A percentile compares a stretch with the other conserved stretches of the same genome.
Conservation (phyloP, 352 stramenopile species). For the Globisporangium okanoganense region DNA sequence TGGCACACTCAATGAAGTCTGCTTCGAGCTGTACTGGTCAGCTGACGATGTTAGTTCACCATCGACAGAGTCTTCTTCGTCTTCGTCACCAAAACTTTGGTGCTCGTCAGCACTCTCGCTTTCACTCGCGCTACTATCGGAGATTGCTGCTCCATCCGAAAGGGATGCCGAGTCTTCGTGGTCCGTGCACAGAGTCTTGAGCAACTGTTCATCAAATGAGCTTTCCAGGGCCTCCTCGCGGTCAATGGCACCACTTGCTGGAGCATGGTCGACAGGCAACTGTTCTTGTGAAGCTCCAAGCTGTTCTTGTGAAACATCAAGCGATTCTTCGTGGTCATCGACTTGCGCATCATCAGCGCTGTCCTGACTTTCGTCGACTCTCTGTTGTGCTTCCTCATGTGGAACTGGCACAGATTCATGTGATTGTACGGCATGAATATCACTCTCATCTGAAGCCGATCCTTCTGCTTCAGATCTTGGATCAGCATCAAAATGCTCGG, state of each 20-base stretch:
- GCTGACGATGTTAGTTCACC: too few species aligned
- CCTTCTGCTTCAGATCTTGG: background rate
- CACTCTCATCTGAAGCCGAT: background rate
- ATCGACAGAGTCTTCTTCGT: background rate
- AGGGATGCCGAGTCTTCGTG: background rate
- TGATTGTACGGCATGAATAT: background rate
- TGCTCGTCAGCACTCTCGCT: conserved; percentile 3
- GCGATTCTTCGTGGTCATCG: background rate
- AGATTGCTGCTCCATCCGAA: background rate
- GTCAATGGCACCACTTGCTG: background rate
- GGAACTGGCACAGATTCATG: background rate
- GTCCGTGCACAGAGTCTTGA: background rate
- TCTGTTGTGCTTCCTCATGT: background rate
- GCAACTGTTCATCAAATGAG: background rate
- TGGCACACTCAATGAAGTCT: background rate
- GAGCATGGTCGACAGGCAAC: background rate
- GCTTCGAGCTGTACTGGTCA: background rate
- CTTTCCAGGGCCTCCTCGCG: background rate
- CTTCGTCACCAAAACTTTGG: background rate
- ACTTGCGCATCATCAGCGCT: background rate
- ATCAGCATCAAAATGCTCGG: background rate
- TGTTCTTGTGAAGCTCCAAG: background rate
- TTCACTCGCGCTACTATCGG: background rate
- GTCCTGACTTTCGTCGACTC: background rate
- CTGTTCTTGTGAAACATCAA: background rate